A percentile compares a stretch with the other conserved stretches of the same genome.
phyloP scores from a whole-genome alignment of 2,329 filamentous ascomycete species.

The Epichloe aotearoae region DNA sequence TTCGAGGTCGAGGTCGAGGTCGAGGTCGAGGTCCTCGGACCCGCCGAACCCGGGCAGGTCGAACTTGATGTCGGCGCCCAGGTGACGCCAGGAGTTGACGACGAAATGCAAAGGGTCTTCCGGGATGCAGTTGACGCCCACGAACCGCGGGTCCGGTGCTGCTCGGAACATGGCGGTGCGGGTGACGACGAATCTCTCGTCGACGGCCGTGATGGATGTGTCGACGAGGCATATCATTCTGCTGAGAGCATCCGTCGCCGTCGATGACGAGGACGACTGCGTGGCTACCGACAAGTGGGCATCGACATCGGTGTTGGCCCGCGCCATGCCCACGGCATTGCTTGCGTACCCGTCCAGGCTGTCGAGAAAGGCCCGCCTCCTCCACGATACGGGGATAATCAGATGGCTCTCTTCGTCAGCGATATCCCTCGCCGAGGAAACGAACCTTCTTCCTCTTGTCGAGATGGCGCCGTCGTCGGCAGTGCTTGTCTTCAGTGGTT shows the following conservation, averaged over 20 bases:
- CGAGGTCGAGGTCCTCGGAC: neutral
- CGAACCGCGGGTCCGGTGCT: slow-evolving; percentile 24
- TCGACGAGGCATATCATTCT: slow-evolving; percentile 18
- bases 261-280: neutral
- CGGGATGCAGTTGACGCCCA: slow-evolving; percentile 28
- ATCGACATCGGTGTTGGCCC: slow-evolving; percentile 15
- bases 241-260: slow-evolving; percentile 12
- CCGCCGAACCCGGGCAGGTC: slow-evolving; percentile 13
- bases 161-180: slow-evolving; percentile 25
- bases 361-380: slow-evolving; percentile 19
- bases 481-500: neutral
- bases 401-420: slow-evolving; percentile 13
- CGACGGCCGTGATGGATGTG: slow-evolving; percentile 14
- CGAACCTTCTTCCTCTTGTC: neutral
- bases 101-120: slow-evolving; percentile 25
- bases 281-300: slow-evolving; percentile 9
- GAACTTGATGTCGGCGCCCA: slow-evolving; percentile 29
- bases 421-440: neutral
- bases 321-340: slow-evolving; percentile 27
- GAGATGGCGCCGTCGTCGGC: neutral
- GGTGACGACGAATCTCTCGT: slow-evolving; percentile 26
- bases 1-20: too few species aligned
- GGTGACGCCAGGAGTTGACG: slow-evolving; percentile 32
- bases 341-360: slow-evolving; percentile 23
- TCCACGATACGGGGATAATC: slow-evolving; percentile 30